A percentile compares a stretch with the other conserved stretches of the same genome.
phyloP scores from a whole-genome alignment of 1,284 basidiomycete species.

The Caloboletus firmus region DNA sequence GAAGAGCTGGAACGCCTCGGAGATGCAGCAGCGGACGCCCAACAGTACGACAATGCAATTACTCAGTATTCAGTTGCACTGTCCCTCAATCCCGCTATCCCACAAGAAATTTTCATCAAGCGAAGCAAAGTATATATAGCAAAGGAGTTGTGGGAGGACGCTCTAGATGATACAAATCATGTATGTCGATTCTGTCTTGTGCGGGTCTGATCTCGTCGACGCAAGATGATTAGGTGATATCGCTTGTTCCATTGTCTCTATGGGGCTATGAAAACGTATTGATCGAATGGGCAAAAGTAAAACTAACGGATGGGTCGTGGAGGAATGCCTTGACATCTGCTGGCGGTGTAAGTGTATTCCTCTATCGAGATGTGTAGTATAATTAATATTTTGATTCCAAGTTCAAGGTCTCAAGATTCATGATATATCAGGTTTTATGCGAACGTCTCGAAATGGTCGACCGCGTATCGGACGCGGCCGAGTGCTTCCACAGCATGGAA shows the following conservation, averaged over 20 bases:
- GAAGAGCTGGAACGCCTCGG: neutral
- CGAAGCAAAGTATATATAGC: neutral
- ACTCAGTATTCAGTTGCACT: neutral
- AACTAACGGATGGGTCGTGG: neutral
- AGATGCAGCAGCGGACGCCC: neutral
- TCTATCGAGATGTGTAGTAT: neutral
- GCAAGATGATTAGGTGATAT: neutral
- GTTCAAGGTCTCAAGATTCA: neutral
- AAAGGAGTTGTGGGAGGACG: no score
- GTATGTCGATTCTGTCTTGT: neutral
- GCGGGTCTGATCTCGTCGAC: neutral
- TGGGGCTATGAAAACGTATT: slow-evolving; percentile 36
- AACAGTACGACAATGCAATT: neutral
- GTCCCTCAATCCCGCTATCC: neutral
- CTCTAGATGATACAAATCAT: no score
- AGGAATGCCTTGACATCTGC: slow-evolving; percentile 33
- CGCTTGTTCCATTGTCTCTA: slow-evolving; percentile 16
- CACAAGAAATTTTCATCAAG: neutral
- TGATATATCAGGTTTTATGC: neutral
- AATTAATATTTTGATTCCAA: neutral
- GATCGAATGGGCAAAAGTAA: slow-evolving; percentile 1
- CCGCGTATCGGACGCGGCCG: neutral
- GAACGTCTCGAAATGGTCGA: neutral
- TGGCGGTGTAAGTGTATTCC: slow-evolving; percentile 17
- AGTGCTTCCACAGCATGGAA: neutral